Conservation (phyloP, 345 rosid genomes). For the Sapria himalayana region DNA sequence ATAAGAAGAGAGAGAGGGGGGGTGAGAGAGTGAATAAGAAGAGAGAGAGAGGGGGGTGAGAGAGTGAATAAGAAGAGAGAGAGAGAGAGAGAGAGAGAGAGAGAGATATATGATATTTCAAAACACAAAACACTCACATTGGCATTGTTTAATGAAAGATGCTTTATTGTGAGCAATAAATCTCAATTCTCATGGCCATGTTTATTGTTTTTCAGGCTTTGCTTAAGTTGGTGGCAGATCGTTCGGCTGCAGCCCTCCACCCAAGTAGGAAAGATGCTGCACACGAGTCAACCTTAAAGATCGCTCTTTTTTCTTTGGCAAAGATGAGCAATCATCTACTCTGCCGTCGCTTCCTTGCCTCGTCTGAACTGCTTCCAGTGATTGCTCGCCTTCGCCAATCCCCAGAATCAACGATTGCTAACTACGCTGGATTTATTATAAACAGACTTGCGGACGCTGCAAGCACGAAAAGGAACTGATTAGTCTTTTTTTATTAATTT, state of each 20-base stretch:
- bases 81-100: too few species aligned
- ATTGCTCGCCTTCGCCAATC: conserved; percentile 67
- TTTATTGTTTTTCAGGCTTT: conserved; percentile 34
- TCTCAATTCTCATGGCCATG: neutral
- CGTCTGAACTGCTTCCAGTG: conserved; percentile 59
- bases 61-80: too few species aligned
- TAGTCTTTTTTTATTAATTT: too few species aligned
- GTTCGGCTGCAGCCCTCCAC: conserved; percentile 43
- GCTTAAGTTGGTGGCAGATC: conserved; percentile 52
- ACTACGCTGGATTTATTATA: conserved; percentile 53
- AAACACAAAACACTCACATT: too few species aligned
- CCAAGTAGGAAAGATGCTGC: conserved; percentile 51
- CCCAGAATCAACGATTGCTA: conserved; percentile 63
- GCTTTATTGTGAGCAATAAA: too few species aligned
- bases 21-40: too few species aligned
- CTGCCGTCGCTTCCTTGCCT: conserved; percentile 48
- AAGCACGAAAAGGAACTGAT: conserved; percentile 9
- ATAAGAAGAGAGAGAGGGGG: too few species aligned
- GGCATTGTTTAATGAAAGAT: too few species aligned
- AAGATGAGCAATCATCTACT: conserved; percentile 74
- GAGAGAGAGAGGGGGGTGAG: too few species aligned
- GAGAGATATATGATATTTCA: too few species aligned
- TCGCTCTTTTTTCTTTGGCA: conserved; percentile 77
- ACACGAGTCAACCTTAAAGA: conserved; percentile 72
- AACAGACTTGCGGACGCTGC: conserved; percentile 39